Percentiles rank a stretch among this genome's conserved stretches.
phyloP scores from a whole-genome alignment of 192 early-diverging fungal genomes.

The Irineochytrium annulatum region DNA sequence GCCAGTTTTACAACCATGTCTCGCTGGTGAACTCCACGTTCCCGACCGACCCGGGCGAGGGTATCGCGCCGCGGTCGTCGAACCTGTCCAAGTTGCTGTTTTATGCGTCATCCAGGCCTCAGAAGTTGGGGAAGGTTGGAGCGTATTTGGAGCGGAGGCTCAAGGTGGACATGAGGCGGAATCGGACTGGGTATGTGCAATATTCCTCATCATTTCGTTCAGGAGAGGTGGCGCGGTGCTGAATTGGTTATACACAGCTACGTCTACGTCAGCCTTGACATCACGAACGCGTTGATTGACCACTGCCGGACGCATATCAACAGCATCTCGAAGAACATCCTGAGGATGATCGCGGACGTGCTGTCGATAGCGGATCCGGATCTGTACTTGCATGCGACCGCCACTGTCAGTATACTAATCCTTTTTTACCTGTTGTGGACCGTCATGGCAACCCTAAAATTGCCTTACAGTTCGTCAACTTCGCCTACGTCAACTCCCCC shows the following conservation, averaged over 20 bases:
- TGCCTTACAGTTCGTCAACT: conserved; percentile 57
- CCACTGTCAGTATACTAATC: conserved; percentile 41
- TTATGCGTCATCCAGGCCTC: conserved; percentile 82
- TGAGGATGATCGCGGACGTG: conserved; percentile 59
- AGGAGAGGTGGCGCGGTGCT: too few relatives aligned
- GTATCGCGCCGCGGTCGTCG: conserved; percentile 67
- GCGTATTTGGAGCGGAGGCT: conserved; percentile 71
- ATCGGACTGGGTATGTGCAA: conserved; percentile 59
- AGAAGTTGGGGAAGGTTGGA: conserved; percentile 88
- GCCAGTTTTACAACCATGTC: conserved; percentile 33
- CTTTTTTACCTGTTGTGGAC: neutral
- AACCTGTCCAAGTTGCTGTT: conserved; percentile 83
- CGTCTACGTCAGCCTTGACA: conserved; percentile 66
- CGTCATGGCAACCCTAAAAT: neutral
- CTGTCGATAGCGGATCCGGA: conserved; percentile 57
- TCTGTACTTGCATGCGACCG: conserved; percentile 54
- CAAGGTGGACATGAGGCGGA: conserved; percentile 59
- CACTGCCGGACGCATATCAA: conserved; percentile 71
- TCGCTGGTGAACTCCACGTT: conserved; percentile 43
- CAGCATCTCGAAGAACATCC: conserved; percentile 76
- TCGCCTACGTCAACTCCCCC: conserved; percentile 56
- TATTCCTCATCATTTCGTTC: too few relatives aligned
- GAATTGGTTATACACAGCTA: conserved; percentile 36
- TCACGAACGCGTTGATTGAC: conserved; percentile 67
- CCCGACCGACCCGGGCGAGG: conserved; percentile 54